phyloP scores from a whole-genome alignment of 2,329 filamentous ascomycete species.

The Didymella arachidicola region DNA sequence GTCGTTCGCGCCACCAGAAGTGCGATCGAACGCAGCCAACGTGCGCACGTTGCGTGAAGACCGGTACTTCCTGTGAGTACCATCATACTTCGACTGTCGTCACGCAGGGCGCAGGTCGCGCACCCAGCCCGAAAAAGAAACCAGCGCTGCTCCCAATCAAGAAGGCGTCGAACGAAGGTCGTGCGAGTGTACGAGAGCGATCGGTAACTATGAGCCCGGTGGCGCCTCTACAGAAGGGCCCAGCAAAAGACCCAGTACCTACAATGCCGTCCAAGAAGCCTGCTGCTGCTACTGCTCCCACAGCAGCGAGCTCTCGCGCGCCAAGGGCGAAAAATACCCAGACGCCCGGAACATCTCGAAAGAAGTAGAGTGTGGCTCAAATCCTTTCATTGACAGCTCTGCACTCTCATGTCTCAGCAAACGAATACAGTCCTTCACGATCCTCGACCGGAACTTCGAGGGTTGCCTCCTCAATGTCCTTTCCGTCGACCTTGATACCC shows the following conservation, averaged over 20 bases:
- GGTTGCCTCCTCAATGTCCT: constrained; percentile 82
- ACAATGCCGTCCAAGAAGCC: constrained; percentile 8
- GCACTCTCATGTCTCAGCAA: constrained; percentile 58
- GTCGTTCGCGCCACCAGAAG: constrained; percentile 53
- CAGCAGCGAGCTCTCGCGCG: constrained; percentile 14
- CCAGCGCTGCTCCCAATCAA: neutral
- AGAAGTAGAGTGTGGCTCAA: constrained; percentile 4
- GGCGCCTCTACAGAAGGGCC: neutral
- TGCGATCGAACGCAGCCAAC: constrained; percentile 73
- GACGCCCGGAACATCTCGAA: neutral
- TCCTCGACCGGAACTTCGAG: constrained; percentile 87
- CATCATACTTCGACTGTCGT: neutral
- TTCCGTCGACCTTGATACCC: constrained; percentile 78
- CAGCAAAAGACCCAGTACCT: neutral
- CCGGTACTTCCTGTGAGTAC: constrained; percentile 9
- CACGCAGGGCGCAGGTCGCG: neutral
- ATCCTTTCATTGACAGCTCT: neutral
- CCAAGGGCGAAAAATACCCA: constrained; percentile 2
- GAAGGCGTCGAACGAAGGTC: neutral
- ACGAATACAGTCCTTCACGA: constrained; percentile 78
- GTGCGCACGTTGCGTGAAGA: constrained; percentile 72
- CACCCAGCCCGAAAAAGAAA: neutral
- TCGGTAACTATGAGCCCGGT: constrained; percentile 10
- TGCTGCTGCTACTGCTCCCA: neutral
- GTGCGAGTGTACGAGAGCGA: constrained; percentile 1